Base-by-base conservation (phyloP, 2,329 filamentous ascomycete genomes). In the Pyricularia grisea region DNA sequence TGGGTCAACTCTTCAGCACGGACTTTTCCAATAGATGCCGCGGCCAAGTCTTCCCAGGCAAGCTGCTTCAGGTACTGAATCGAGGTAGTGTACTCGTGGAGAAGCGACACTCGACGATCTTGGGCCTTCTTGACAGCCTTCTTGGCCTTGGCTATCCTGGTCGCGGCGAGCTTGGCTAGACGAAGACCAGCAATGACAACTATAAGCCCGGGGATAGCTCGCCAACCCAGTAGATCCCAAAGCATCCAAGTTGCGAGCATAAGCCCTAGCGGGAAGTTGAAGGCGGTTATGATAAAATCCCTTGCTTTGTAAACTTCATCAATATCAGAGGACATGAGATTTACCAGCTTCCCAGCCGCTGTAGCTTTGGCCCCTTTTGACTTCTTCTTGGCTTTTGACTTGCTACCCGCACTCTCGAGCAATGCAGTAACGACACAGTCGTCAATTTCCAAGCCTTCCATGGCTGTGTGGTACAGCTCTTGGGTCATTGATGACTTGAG, bases 31-130 rank as follows among this genome's bases (percentile, higher is more conserved):
- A 88, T 82, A 67, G 80, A 82, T n/a, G 81, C 77, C 12, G 82
- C 80, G 71, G 86, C 82, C 36, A 83, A 80, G 23, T 81, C 79
- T 73, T 88, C 86, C 86, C 86, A 88, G 2, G 84, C 84, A 74
- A 88, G 87, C 72, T 87, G 88, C 73, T 88, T 88, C 76, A 88
- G 82, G 20, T 84, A 84, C 12, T 83, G 81, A 69, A 88, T 87
- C 9, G 85, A 86, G 30, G 81, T 77, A 30, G 88, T 79, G 72
- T 87, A 88, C 72, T 88, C 86, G 0, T 85, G 84, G 23, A 88
- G 82, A 25, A 85, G 80, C 0, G 85, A 87, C 68, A 88, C 84
- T 30, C 86, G 83, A 20, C 80, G 79, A 73, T 88, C 86, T 66
- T 87, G 86, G 27, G 85, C 83, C 68, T 81, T 81, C 71, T 85